Percentiles rank a stretch among this genome's conserved stretches.
Evolutionary conservation across 352 stramenopile species (phyloP).

Genomic region (Phytophthora sp.): DNA sequence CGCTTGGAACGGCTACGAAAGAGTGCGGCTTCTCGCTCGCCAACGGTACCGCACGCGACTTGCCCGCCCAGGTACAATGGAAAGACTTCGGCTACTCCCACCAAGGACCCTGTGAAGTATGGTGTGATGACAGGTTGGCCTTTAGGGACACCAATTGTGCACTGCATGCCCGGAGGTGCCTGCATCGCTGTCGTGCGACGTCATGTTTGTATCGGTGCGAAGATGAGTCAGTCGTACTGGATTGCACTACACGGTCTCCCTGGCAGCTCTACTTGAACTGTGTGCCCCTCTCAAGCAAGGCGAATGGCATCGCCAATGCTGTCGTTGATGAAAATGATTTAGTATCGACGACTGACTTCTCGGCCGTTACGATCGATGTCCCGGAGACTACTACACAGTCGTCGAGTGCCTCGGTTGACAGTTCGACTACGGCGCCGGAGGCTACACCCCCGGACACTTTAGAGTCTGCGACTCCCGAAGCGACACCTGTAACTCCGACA

Average conservation of each 20-base stretch:
- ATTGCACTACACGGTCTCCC: slow-evolving; percentile 54
- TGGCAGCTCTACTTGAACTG: slow-evolving; percentile 70
- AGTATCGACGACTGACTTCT: neutral
- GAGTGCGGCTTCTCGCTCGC: slow-evolving; percentile 39
- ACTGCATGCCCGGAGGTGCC: slow-evolving; percentile 35
- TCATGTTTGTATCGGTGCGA: slow-evolving; percentile 43
- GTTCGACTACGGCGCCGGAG: slow-evolving; percentile 6
- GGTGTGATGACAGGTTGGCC: slow-evolving; percentile 58
- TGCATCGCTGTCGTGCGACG: slow-evolving; percentile 49
- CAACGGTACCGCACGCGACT: slow-evolving; percentile 34
- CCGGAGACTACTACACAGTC: slow-evolving; percentile 10
- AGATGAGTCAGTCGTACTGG: slow-evolving; percentile 62
- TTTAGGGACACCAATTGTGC: slow-evolving; percentile 51
- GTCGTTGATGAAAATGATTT: slow-evolving; percentile 13
- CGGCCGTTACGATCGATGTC: slow-evolving; percentile 1
- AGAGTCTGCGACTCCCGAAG: slow-evolving; percentile 19
- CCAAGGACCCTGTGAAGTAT: slow-evolving; percentile 63
- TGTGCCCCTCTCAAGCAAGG: slow-evolving; percentile 24
- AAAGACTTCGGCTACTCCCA: slow-evolving; percentile 50
- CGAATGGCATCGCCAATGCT: slow-evolving; percentile 8
- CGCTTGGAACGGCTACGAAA: slow-evolving; percentile 31
- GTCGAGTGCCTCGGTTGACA: slow-evolving; percentile 2
- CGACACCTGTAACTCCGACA: slow-evolving; percentile 9
- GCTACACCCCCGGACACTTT: slow-evolving; percentile 20
- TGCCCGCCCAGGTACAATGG: slow-evolving; percentile 39